Evolutionary conservation across 1,284 basidiomycete species (phyloP), one percentile per base, ranked within the genome.

Genomic region (Rhodotorula sp.): DNA sequence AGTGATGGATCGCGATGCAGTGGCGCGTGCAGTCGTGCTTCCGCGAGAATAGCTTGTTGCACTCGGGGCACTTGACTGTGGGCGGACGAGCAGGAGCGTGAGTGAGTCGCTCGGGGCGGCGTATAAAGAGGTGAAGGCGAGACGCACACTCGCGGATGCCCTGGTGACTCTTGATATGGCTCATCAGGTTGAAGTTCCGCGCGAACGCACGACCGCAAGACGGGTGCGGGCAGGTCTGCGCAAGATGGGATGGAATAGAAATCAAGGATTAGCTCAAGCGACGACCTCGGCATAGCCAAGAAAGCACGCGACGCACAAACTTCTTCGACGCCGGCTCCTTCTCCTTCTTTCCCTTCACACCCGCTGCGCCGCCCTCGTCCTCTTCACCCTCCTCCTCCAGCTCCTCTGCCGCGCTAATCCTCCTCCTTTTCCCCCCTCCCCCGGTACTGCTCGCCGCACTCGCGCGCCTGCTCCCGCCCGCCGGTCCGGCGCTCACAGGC

Each of bases 31-130:
- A 75, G 60, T 76, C 75, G 65, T 76, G 75, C 34, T 68, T 67
- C 53, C 75, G 73, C 9, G 70, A 72, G 56, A 76, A 76, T 29
- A 64, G 66, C 59, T 76, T 76, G 39, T 53, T 56, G 69, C 75
- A 76, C 50, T 75, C 73, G 21, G 73, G 75, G 65, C 75, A 76
- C n/a, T 68, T 69, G 70, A 71, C 74, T 73, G 62, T 29, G n/a
- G 1, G 29, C 34, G 48, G 29, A 27, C 8, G 22, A 5, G 37
- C 6, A 27, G 27, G 17, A 41, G 44, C 39, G n/a, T 44, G 10
- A 29, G 39, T 15, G 32, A 22, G 27, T 22, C 15, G 1, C 12
- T 15, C 22, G 19, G 4, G n/a, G 25, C 0, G 8, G 29, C 15
- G 46, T 37, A 7, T 8, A 7, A 7, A 29, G 17, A 17, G 13